phyloP scores from a whole-genome alignment of 2,329 filamentous ascomycete genomes.

The Pseudogymnoascus sp. region DNA sequence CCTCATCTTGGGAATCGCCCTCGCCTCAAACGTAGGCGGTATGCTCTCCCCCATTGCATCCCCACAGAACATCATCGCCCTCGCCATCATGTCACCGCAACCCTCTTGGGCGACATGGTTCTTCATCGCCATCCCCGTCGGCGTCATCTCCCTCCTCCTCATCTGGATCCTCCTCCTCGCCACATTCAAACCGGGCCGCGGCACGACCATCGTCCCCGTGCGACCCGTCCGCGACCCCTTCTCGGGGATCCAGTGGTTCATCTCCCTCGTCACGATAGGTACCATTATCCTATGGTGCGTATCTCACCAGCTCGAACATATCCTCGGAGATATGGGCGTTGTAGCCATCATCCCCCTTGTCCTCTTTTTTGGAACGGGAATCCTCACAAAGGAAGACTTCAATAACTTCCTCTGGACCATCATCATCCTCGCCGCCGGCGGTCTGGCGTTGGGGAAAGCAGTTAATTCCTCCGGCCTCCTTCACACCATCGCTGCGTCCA shows the following conservation, averaged over 20 bases:
- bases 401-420: conserved; percentile 99
- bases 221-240: conserved; percentile 83
- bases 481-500: conserved; percentile 73
- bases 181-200: conserved; percentile 76
- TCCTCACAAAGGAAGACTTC: conserved; percentile 97
- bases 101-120: conserved; percentile 97
- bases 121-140: conserved; percentile 89
- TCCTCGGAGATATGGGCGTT: conserved; percentile 97
- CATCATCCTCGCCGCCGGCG: conserved; percentile 93
- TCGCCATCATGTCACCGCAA: conserved; percentile 88
- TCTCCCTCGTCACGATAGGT: conserved; percentile 68
- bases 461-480: conserved; percentile 89
- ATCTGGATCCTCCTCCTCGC: conserved; percentile 84
- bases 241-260: conserved; percentile 86
- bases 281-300: conserved; percentile 92
- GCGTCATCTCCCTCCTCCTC: conserved; percentile 74
- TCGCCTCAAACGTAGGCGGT: conserved; percentile 91
- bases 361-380: conserved; percentile 91
- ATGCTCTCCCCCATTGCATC: conserved; percentile 96
- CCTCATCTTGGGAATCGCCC: conserved; percentile 86
- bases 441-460: conserved; percentile 83
- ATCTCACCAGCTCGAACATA: conserved; percentile 74
- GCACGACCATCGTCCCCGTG: conserved; percentile 85
- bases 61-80: conserved; percentile 92
- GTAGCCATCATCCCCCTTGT: conserved; percentile 94